phyloP scores from a whole-genome alignment of 805 yeast genomes.

The Cyberlindnera amylophila region DNA sequence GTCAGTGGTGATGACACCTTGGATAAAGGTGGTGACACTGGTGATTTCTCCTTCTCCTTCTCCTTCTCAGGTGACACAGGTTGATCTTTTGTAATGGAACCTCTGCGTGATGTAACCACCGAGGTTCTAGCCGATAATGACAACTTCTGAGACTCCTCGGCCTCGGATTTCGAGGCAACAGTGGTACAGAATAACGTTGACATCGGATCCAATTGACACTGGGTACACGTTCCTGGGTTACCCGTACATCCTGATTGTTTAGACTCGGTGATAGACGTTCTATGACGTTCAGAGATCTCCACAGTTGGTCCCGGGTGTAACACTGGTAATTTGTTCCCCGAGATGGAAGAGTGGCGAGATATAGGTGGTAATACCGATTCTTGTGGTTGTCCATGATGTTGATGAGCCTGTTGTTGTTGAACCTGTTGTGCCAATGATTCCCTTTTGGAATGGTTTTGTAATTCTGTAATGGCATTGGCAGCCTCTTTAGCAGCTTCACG shows the following conservation, averaged over 20 bases:
- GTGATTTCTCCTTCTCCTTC: conserved; percentile 22
- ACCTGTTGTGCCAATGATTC: conserved; percentile 14
- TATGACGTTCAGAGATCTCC: conserved; percentile 38
- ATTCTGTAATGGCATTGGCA: conserved; percentile 31
- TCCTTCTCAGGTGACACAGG: conserved; percentile 4
- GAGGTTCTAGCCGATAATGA: conserved; percentile 8
- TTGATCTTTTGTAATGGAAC: neutral
- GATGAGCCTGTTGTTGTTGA: conserved; percentile 10
- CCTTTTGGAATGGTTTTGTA: conserved; percentile 24
- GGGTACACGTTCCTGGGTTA: conserved; percentile 81
- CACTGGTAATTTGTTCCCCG: conserved; percentile 45
- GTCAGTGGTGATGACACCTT: conserved; percentile 28
- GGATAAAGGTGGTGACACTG: conserved; percentile 29
- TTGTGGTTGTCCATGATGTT: conserved; percentile 10
- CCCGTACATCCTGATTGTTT: conserved; percentile 61
- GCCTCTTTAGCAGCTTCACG: conserved; percentile 60
- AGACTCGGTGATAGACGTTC: conserved; percentile 24
- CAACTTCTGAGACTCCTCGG: conserved; percentile 12
- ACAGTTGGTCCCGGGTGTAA: conserved; percentile 63
- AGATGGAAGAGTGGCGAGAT: conserved; percentile 27
- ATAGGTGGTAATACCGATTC: conserved; percentile 37
- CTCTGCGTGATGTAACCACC: neutral
- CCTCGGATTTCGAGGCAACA: conserved; percentile 50
- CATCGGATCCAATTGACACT: conserved; percentile 85
- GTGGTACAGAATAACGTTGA: conserved; percentile 86